Conservation (phyloP, 1,284 basidiomycete genomes). For the Phlebopus sp. region DNA sequence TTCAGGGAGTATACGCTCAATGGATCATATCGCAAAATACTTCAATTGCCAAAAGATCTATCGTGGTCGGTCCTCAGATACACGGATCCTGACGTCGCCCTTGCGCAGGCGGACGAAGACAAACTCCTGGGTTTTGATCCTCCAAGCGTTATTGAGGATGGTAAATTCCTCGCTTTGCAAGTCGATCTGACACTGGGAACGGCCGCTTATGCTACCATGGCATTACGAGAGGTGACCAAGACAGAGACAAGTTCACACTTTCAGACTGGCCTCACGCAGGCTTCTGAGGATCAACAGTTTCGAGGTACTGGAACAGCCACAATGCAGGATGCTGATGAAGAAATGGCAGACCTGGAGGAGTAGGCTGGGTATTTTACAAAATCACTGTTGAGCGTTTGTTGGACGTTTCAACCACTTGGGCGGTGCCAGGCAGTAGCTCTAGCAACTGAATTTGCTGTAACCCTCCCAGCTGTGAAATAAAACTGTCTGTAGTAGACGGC, state of each 20-base stretch:
- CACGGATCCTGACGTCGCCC: slow-evolving; percentile 88
- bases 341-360: slow-evolving; percentile 16
- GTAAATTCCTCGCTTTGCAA: slow-evolving; percentile 83
- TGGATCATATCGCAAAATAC: slow-evolving; percentile 90
- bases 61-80: slow-evolving; percentile 84
- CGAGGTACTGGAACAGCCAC: slow-evolving; percentile 44
- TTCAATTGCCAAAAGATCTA: slow-evolving; percentile 81
- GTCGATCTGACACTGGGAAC: slow-evolving; percentile 79
- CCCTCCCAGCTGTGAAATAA: too few relatives aligned
- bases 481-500: too few relatives aligned
- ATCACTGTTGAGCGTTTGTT: too few relatives aligned
- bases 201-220: slow-evolving; percentile 95
- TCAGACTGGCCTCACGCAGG: slow-evolving; percentile 76
- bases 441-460: too few relatives aligned
- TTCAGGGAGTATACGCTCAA: slow-evolving; percentile 85
- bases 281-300: slow-evolving; percentile 82
- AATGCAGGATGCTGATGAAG: slow-evolving; percentile 25
- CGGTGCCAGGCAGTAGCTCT: too few relatives aligned
- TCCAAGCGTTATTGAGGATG: slow-evolving; percentile 61
- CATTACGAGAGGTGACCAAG: slow-evolving; percentile 88
- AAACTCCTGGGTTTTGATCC: slow-evolving; percentile 76
- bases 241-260: slow-evolving; percentile 88
- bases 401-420: too few relatives aligned
- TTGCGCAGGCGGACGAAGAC: slow-evolving; percentile 96
- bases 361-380: slow-evolving; percentile 6